Evolutionary conservation across 2,329 filamentous ascomycete genomes (phyloP).

Genomic region (Aureobasidium melanogenum): DNA sequence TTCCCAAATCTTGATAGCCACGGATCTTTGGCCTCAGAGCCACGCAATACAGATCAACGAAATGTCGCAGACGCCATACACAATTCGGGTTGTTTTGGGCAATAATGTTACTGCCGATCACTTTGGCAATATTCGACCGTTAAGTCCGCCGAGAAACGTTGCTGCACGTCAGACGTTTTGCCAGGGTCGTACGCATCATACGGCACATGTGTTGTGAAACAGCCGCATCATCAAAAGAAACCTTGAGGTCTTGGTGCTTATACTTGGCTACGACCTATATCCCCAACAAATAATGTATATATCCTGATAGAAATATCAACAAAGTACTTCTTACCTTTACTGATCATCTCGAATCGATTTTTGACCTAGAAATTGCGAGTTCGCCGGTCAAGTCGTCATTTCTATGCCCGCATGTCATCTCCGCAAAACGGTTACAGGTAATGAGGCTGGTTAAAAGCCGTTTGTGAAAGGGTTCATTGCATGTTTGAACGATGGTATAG

Average conservation of each 20-base stretch:
- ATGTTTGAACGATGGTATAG: neutral
- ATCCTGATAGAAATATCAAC: no score
- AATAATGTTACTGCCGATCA: neutral
- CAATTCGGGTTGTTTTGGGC: neutral
- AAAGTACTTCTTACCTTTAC: neutral
- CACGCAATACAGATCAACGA: neutral
- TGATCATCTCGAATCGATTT: neutral
- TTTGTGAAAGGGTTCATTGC: neutral
- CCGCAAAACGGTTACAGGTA: neutral
- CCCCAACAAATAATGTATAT: neutral
- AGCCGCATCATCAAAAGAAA: neutral
- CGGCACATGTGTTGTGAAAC: neutral
- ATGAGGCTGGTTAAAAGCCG: neutral
- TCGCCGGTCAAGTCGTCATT: neutral
- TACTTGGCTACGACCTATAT: neutral
- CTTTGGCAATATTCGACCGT: conserved; percentile 1
- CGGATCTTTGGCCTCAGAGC: neutral
- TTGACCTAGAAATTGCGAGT: neutral
- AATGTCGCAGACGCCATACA: neutral
- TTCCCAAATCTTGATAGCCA: neutral
- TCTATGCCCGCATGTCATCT: neutral
- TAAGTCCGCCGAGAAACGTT: neutral
- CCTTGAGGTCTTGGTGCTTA: neutral
- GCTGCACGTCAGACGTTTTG: neutral
- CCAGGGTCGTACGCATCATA: neutral